Evolutionary conservation across 2,329 filamentous ascomycete species (phyloP).

Genomic region (Colletotrichum orchidophilum): DNA sequence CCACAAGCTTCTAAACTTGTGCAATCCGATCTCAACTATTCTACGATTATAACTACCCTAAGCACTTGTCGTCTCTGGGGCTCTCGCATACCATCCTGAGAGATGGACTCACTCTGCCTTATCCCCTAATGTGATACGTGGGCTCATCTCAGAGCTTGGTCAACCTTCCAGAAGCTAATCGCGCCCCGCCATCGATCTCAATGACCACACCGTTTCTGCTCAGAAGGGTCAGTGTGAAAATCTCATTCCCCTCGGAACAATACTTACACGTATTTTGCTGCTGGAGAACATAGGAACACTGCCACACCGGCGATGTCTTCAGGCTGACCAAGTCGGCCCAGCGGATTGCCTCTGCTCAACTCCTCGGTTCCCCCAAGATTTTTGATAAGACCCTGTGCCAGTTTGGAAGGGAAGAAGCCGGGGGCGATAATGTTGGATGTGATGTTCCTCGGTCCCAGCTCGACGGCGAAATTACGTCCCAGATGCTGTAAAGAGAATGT

Average conservation of each 20-base stretch:
- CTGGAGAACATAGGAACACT: conserved; percentile 64
- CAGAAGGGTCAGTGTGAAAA: not conserved
- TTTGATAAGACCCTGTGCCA: conserved; percentile 72
- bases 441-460: conserved; percentile 72
- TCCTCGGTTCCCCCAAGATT: conserved; percentile 64
- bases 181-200: conserved; percentile 45
- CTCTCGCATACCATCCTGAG: not conserved
- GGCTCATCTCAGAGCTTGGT: conserved; percentile 38
- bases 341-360: conserved; percentile 60
- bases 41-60: not conserved
- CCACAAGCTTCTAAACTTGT: too few relatives aligned
- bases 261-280: conserved; percentile 58
- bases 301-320: conserved; percentile 70
- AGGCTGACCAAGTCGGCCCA: conserved; percentile 62
- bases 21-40: not conserved
- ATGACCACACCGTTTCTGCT: conserved; percentile 48
- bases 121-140: not conserved
- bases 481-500: conserved; percentile 59
- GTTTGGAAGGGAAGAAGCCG: conserved; percentile 75
- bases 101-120: too few relatives aligned
- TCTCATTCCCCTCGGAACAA: not conserved
- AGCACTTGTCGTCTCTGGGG: not conserved
- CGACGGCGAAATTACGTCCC: conserved; percentile 69
- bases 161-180: conserved; percentile 41
- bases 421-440: conserved; percentile 74